Conservation (phyloP, 768 basidiomycete species). For the Tricholoma flavovirens region DNA sequence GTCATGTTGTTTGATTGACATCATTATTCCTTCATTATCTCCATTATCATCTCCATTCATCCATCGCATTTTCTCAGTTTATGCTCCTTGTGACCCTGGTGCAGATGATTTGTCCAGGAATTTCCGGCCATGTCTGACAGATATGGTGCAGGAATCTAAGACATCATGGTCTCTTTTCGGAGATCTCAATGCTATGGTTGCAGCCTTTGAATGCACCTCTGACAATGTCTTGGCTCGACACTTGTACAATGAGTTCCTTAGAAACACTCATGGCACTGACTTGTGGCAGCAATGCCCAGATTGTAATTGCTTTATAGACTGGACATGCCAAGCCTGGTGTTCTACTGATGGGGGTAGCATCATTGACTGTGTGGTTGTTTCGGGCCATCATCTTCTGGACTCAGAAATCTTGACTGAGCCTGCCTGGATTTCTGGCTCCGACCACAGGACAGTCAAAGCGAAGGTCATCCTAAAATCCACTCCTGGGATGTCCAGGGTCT, state of each 20-base stretch:
- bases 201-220: constrained; percentile 4
- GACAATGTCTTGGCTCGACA: constrained; percentile 1
- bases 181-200: constrained; percentile 9
- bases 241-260: constrained; percentile 6
- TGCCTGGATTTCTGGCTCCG: constrained; percentile 3
- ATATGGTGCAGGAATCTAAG: background rate
- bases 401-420: constrained; percentile 1
- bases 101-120: background rate
- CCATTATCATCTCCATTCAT: background rate
- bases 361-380: constrained; percentile 16
- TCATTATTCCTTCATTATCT: constrained; percentile 5
- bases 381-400: background rate
- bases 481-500: background rate
- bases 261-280: constrained; percentile 7
- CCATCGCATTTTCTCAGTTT: constrained; percentile 11
- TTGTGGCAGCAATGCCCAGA: background rate
- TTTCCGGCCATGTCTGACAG: constrained; percentile 9
- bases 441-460: constrained; percentile 1
- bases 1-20: constrained; percentile 9
- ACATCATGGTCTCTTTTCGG: background rate
- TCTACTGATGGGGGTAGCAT: constrained; percentile 13
- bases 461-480: background rate
- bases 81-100: constrained; percentile 13
- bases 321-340: constrained; percentile 8
- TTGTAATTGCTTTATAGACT: constrained; percentile 8